Percentiles rank a stretch among this genome's conserved stretches.
Evolutionary conservation across 2,329 filamentous ascomycete species (phyloP).

Genomic region (Elsinoe fawcettii): DNA sequence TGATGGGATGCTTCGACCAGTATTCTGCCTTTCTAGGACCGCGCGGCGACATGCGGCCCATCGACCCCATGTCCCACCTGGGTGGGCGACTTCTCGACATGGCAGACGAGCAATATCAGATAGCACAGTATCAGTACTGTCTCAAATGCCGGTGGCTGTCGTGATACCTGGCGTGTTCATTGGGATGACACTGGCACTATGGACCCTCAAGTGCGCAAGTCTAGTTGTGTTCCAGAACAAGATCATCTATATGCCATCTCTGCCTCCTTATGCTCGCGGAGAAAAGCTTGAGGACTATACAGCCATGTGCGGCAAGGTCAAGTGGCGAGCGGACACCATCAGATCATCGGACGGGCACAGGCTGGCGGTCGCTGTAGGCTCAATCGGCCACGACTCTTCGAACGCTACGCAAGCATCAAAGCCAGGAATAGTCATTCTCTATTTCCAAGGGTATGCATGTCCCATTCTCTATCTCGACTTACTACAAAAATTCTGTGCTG

Average conservation of each 20-base stretch:
- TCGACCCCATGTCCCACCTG: background rate
- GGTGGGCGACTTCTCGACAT: background rate
- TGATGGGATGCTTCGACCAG: background rate
- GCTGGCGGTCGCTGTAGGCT: slow-evolving; percentile 52
- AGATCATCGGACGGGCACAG: slow-evolving; percentile 57
- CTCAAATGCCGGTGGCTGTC: slow-evolving; percentile 39
- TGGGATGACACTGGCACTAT: slow-evolving; percentile 58
- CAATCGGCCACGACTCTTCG: background rate
- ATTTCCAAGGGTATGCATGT: slow-evolving; percentile 40
- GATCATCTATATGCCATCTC: slow-evolving; percentile 72
- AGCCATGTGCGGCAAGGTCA: slow-evolving; percentile 51
- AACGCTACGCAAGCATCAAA: too few relatives aligned
- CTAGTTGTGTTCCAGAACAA: slow-evolving; percentile 71
- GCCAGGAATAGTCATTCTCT: slow-evolving; percentile 35
- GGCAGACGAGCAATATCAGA: background rate
- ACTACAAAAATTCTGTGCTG: background rate
- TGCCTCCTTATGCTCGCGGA: slow-evolving; percentile 60
- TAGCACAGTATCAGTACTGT: background rate
- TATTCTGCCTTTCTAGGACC: background rate
- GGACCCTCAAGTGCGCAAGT: slow-evolving; percentile 59
- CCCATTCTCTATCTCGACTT: background rate
- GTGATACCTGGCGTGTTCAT: slow-evolving; percentile 60
- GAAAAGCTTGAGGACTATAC: slow-evolving; percentile 61
- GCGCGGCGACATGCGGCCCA: background rate
- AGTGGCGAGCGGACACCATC: slow-evolving; percentile 59